Base-by-base conservation (phyloP, 2,329 filamentous ascomycete species). In the Aspergillus hortae region DNA sequence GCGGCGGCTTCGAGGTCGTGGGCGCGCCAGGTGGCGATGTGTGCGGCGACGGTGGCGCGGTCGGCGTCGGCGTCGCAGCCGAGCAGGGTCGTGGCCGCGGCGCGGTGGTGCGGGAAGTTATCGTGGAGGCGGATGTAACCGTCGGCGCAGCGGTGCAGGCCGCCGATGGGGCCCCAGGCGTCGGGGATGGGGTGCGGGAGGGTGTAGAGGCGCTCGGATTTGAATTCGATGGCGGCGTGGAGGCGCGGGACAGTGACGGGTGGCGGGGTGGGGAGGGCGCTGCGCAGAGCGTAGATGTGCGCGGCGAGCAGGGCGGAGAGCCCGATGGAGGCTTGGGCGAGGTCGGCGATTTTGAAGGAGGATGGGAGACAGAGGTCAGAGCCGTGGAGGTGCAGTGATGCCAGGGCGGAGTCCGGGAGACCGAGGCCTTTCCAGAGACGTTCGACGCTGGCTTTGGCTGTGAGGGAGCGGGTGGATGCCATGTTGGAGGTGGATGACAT, bases 61-160 rank as follows among this genome's bases (percentile, higher is more conserved):
- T 60, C 67, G 2, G 74, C 68, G 23, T 57, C 54, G 0, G 52
- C 48, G 0, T 61, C 43, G 4, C 80, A 61, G 0, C 72, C 74
- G 0, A 84, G 65, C 0, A 84, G 64, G 2, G 62, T 52, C 3
- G 78, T 63, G 0, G 75, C 72, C 3, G 74, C 77, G 2, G 67
- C 25, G 0, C 73, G 71, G 52, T 84, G 81, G 46, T 82, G 74
- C 0, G 74, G 70, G 50, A 84, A 83, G 0, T 63, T 63, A 49
- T 83, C 81, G 54, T 85, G 81, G 43, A 84, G 74, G 2, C 80
- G 74, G 2, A 84, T 74, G 46, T 79, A 68, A 1, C 80, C 80
- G 52, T 83, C 80, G 0, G 64, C 62, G 0, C 80, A 76, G 48
- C 69, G 70, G 58, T 84, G 75, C 0, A 83, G 58, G 0, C 80